These are phyloP conservation scores for Apophysomyces variabilis DNA, from an alignment of 371 early-diverging fungal genomes.

Conservation along the genomic window DNA sequence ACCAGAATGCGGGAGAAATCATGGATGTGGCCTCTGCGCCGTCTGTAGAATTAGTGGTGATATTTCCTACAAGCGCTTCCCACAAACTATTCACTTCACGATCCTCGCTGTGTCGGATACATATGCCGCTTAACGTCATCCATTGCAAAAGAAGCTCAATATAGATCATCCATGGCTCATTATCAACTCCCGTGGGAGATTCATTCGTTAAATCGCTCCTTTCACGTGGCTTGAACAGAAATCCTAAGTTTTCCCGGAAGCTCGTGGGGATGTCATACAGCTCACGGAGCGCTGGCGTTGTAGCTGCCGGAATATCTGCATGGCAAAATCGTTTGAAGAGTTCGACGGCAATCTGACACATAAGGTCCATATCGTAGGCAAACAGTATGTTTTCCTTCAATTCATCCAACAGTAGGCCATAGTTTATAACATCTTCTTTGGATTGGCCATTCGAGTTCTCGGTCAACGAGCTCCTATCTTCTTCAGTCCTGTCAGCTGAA, in stretches of 20 bases:
- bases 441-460: neutral
- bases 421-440: constrained; percentile 8
- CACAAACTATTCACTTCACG: constrained; percentile 29
- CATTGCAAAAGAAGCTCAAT: constrained; percentile 50
- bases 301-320: constrained; percentile 11
- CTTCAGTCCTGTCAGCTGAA: neutral
- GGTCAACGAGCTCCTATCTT: neutral
- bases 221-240: constrained; percentile 27
- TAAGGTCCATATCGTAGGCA: constrained; percentile 36
- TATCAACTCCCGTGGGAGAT: constrained; percentile 2
- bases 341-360: constrained; percentile 42
- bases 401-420: constrained; percentile 19
- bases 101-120: constrained; percentile 17
- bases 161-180: constrained; percentile 42
- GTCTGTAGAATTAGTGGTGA: neutral
- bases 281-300: constrained; percentile 24
- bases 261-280: constrained; percentile 23
- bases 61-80: constrained; percentile 33
- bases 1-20: constrained; percentile 43
- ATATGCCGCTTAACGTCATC: constrained; percentile 45
- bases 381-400: constrained; percentile 37
- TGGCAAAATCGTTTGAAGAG: constrained; percentile 32
- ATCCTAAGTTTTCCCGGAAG: constrained; percentile 17
- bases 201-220: neutral
- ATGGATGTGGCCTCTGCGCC: constrained; percentile 13